Conservation (phyloP, 768 basidiomycete genomes). For the Xerocomus potaroensis region DNA sequence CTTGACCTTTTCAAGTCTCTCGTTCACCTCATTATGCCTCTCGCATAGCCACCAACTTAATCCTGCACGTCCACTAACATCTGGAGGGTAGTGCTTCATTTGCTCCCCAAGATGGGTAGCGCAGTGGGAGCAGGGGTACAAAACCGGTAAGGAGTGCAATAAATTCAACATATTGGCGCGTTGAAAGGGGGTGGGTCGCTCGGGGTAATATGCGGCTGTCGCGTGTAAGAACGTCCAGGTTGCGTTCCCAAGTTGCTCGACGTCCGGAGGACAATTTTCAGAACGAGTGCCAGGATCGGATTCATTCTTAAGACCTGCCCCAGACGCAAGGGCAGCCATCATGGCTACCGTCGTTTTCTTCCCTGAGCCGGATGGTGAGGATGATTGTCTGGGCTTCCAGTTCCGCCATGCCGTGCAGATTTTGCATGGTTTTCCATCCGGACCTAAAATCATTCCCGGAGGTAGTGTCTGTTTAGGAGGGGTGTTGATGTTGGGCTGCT, state of each 20-base stretch:
- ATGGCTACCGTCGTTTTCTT: constrained; percentile 31
- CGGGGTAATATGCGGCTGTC: constrained; percentile 93
- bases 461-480: constrained; percentile 40
- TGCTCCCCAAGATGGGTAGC: constrained; percentile 77
- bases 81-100: constrained; percentile 63
- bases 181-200: constrained; percentile 68
- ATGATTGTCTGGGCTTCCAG: constrained; percentile 48
- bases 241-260: constrained; percentile 82
- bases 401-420: constrained; percentile 78
- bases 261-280: constrained; percentile 83
- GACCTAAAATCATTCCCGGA: constrained; percentile 83
- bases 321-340: constrained; percentile 33
- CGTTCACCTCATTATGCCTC: constrained; percentile 91
- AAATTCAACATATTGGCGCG: constrained; percentile 82
- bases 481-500: constrained; percentile 2
- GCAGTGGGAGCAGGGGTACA: constrained; percentile 89
- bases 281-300: constrained; percentile 40
- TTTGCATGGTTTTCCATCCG: constrained; percentile 95
- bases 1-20: constrained; percentile 71
- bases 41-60: constrained; percentile 87
- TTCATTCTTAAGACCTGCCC: constrained; percentile 25
- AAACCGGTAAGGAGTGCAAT: constrained; percentile 66
- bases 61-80: constrained; percentile 64
- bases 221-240: constrained; percentile 98
- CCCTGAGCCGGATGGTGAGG: constrained; percentile 26